A percentile compares a stretch with the other conserved stretches of the same genome.
Conservation (phyloP, 1,139 yeast genomes). For the Kodamaea suecica region DNA sequence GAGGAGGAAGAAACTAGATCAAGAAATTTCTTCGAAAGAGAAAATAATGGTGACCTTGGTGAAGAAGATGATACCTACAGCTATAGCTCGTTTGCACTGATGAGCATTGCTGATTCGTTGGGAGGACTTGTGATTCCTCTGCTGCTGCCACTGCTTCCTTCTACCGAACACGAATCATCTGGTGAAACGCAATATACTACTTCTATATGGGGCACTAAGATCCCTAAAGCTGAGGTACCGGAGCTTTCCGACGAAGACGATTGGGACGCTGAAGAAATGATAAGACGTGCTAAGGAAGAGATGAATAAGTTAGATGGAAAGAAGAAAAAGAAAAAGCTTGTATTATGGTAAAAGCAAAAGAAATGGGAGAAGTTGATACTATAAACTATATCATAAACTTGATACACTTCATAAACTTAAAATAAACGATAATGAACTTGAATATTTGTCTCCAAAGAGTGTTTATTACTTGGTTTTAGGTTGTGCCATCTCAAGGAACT, state of each 20-base stretch:
- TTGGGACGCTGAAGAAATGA: slow-evolving; percentile 49
- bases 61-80: slow-evolving; percentile 6
- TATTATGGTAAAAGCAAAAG: slow-evolving; percentile 10
- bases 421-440: no score
- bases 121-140: slow-evolving; percentile 1
- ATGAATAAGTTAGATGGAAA: slow-evolving; percentile 34
- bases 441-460: no score
- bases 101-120: slow-evolving; percentile 9
- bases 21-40: slow-evolving; percentile 54
- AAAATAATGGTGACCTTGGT: slow-evolving; percentile 35
- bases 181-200: slow-evolving; percentile 24
- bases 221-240: slow-evolving; percentile 39
- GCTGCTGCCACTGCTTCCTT: slow-evolving; percentile 2
- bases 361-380: no score
- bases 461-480: no score
- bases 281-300: slow-evolving; percentile 48
- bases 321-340: slow-evolving; percentile 31
- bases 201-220: slow-evolving; percentile 62
- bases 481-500: no score
- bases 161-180: slow-evolving; percentile 2
- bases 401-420: no score
- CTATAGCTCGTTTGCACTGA: slow-evolving; percentile 6
- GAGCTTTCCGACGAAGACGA: slow-evolving; percentile 24
- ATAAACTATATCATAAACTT: no score
- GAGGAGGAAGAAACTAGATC: slow-evolving; percentile 58